Conservation (phyloP, 1,284 basidiomycete genomes). For the Sporisorium sorghi region DNA sequence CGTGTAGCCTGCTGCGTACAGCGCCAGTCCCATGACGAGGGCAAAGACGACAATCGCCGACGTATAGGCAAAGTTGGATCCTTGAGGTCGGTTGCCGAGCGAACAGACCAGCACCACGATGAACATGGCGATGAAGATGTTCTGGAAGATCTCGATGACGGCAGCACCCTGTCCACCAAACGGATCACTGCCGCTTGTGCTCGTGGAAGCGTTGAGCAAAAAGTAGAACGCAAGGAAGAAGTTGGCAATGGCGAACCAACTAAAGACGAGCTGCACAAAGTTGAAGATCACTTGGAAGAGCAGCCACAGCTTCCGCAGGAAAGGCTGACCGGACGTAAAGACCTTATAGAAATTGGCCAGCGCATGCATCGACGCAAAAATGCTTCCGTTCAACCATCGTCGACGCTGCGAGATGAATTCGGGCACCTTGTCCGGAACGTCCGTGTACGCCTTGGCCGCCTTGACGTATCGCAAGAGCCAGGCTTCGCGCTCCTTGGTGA, state of each 20-base stretch:
- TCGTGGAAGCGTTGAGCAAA: slow-evolving; percentile 56
- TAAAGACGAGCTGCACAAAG: slow-evolving; percentile 61
- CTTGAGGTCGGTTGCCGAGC: slow-evolving; percentile 67
- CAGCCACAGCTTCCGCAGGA: slow-evolving; percentile 59
- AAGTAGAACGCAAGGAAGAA: slow-evolving; percentile 61
- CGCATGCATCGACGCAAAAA: slow-evolving; percentile 64
- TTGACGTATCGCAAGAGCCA: slow-evolving; percentile 67
- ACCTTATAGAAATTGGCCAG: slow-evolving; percentile 65
- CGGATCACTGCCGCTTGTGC: slow-evolving; percentile 32
- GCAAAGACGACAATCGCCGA: slow-evolving; percentile 64
- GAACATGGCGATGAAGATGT: slow-evolving; percentile 67
- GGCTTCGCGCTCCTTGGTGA: slow-evolving; percentile 69
- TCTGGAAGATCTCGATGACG: slow-evolving; percentile 58
- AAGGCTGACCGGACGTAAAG: slow-evolving; percentile 62
- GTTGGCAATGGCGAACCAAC: slow-evolving; percentile 65
- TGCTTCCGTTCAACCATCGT: slow-evolving; percentile 66
- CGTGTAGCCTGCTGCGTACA: slow-evolving; percentile 62
- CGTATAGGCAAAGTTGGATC: slow-evolving; percentile 61
- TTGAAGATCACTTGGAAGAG: slow-evolving; percentile 67
- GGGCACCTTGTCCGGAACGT: slow-evolving; percentile 63
- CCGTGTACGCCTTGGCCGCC: slow-evolving; percentile 65
- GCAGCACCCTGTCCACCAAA: slow-evolving; percentile 56
- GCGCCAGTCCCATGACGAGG: slow-evolving; percentile 52
- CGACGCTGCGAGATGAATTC: slow-evolving; percentile 66
- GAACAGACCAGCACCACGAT: slow-evolving; percentile 66